These are phyloP conservation scores for Rhizopus delemar DNA, from an alignment of 371 early-diverging fungal genomes.

Conservation along the genomic window DNA sequence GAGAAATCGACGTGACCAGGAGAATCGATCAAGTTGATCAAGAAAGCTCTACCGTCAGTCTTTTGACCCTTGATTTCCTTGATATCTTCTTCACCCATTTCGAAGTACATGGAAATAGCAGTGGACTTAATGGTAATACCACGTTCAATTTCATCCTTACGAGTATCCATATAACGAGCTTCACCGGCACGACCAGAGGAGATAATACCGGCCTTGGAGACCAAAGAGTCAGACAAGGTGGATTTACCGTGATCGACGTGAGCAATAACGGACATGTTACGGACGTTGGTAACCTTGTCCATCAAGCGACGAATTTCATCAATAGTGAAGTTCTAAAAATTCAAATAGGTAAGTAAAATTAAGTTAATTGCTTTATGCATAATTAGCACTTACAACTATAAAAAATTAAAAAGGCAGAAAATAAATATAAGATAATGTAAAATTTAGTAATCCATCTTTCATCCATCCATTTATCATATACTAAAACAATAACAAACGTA, in stretches of 20 bases:
- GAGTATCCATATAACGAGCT: constrained; percentile 2
- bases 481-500: background rate
- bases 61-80: background rate
- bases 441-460: background rate
- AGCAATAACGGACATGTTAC: constrained; percentile 99
- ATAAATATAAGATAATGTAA: background rate
- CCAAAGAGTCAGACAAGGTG: constrained; percentile 82
- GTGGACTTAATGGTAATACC: constrained; percentile 2
- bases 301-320: constrained; percentile 47
- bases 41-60: constrained; percentile 1
- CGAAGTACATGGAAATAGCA: constrained; percentile 1
- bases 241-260: constrained; percentile 99
- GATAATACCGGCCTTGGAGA: constrained; percentile 34
- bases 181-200: constrained; percentile 3
- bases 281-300: constrained; percentile 87
- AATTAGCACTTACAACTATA: constrained; percentile 1
- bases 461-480: background rate
- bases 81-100: background rate
- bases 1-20: constrained; percentile 5
- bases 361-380: background rate
- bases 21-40: constrained; percentile 4
- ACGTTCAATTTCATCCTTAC: constrained; percentile 33
- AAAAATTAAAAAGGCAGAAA: background rate
- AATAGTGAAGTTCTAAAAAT: constrained; percentile 41
- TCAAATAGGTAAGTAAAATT: too few species aligned